Evolutionary conservation across 1,284 basidiomycete genomes (phyloP), one percentile per base, ranked within the genome.

Genomic region (Irpex sp.): DNA sequence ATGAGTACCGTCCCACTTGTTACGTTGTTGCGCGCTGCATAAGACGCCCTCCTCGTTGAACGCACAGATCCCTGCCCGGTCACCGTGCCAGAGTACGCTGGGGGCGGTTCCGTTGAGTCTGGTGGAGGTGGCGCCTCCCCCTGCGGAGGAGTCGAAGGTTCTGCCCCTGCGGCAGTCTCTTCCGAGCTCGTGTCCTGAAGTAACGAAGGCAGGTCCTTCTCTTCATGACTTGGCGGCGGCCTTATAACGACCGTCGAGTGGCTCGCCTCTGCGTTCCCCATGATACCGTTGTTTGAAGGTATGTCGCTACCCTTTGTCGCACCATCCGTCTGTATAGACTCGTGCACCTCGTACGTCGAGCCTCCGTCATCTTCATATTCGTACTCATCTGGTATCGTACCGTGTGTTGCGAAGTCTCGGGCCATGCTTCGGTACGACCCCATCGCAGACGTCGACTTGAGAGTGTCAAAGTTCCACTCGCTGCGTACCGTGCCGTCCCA

Each of bases 401-500:
- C 86, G 15, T 79, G 76, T n/a, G 81, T 82, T 74, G 84, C 79
- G 8, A 90, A 75, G 68, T 90, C 89, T 68, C 81, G 85, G 5
- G 85, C 81, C 79, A 87, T 86, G 65, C 81, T 88, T 62, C 83
- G 83, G 72, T 87, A 85, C 2, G 89, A 88, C 57, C 89, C 90
- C 86, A 92, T 87, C 15, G 85, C 86, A 31, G 87, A 84, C 9
- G 86, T 82, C 37, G 88, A 85, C 66, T 85, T 88, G 68, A 97
- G 81, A 1, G 94, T 98, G 68, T 97, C 95, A 75, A 98, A 99
- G 74, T 94, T 94, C 96, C 95, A 98, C 66, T 95, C 94, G 71
- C 91, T 94, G 70, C 86, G 85, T 73, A 96, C 82, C 1, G 93
- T 93, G 39, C 81, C 83, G 63, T 91, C 90, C 89, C 89, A 91